A percentile compares a stretch with the other conserved stretches of the same genome.
Conservation (phyloP, 2,329 filamentous ascomycete genomes). For the Alternaria viburni region DNA sequence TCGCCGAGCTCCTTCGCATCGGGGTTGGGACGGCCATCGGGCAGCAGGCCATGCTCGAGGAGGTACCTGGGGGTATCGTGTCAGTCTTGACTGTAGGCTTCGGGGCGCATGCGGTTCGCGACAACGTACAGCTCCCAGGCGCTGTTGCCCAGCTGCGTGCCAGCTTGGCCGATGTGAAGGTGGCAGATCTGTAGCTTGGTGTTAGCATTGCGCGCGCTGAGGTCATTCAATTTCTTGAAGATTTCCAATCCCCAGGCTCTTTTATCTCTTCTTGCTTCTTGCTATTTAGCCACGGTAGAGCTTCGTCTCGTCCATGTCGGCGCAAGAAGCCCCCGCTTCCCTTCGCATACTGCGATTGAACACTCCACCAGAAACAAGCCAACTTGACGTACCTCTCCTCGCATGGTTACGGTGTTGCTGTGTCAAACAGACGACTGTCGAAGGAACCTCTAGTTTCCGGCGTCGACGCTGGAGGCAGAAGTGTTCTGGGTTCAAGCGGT, state of each 20-base stretch:
- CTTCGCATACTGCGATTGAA: neutral
- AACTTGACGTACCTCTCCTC: constrained; percentile 48
- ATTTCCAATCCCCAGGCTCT: neutral
- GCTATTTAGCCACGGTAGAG: neutral
- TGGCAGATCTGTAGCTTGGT: constrained; percentile 62
- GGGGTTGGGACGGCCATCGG: constrained; percentile 69
- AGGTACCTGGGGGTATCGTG: constrained; percentile 63
- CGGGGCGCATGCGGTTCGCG: constrained; percentile 17
- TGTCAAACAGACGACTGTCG: constrained; percentile 45
- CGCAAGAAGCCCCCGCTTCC: constrained; percentile 11
- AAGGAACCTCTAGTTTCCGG: constrained; percentile 24
- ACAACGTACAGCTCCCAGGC: constrained; percentile 74
- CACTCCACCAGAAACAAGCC: neutral
- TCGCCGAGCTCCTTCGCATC: constrained; percentile 66
- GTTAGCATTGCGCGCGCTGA: constrained; percentile 17
- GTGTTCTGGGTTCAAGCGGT: constrained; percentile 20
- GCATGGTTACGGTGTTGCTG: constrained; percentile 45
- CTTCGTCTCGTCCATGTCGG: constrained; percentile 5
- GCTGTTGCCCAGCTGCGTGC: constrained; percentile 75
- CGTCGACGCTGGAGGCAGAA: constrained; percentile 18
- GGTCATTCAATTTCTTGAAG: neutral
- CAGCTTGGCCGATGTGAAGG: constrained; percentile 74
- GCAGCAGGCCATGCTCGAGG: constrained; percentile 72
- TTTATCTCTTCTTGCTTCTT: neutral
- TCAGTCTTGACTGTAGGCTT: constrained; percentile 23